Conservation (phyloP, 1,139 yeast genomes). For the Sugiyamaella grinbergsii region DNA sequence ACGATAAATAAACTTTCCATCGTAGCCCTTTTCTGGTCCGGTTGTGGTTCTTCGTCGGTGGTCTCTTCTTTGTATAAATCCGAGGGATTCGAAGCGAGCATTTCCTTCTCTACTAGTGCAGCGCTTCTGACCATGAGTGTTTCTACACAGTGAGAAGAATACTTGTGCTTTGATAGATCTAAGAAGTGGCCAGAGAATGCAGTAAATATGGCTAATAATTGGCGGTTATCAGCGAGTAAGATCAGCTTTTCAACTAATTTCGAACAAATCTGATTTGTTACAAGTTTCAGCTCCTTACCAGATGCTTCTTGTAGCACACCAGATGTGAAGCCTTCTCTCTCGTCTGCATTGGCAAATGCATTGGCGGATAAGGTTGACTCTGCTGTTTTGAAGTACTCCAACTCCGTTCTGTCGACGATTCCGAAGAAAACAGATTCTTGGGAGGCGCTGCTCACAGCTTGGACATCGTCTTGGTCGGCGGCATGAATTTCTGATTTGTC, state of each 20-base stretch:
- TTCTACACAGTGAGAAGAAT: slow-evolving; percentile 91
- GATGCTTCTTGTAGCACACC: slow-evolving; percentile 83
- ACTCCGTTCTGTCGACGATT: slow-evolving; percentile 75
- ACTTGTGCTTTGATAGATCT: slow-evolving; percentile 81
- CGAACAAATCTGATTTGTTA: slow-evolving; percentile 92
- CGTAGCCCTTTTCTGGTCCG: slow-evolving; percentile 46
- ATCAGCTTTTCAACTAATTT: slow-evolving; percentile 86
- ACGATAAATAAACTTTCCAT: slow-evolving; percentile 66
- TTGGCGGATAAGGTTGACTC: slow-evolving; percentile 82
- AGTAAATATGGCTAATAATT: slow-evolving; percentile 62
- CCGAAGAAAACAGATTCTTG: slow-evolving; percentile 62
- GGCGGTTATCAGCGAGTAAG: slow-evolving; percentile 63
- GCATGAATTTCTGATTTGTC: slow-evolving; percentile 18
- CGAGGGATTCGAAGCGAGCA: slow-evolving; percentile 38
- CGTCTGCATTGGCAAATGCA: slow-evolving; percentile 75
- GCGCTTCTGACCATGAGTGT: slow-evolving; percentile 79
- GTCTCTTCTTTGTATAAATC: slow-evolving; percentile 29
- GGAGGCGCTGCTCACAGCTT: slow-evolving; percentile 1
- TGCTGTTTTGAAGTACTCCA: slow-evolving; percentile 90
- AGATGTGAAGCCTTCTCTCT: slow-evolving; percentile 66
- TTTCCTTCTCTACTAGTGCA: slow-evolving; percentile 73
- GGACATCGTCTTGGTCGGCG: slow-evolving; percentile 19
- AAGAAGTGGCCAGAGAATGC: slow-evolving; percentile 72
- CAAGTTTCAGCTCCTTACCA: slow-evolving; percentile 90
- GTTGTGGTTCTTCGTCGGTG: slow-evolving; percentile 41